Base-by-base conservation (phyloP, 164 flowering plant genomes). In the Macadamia tetraphylla region DNA sequence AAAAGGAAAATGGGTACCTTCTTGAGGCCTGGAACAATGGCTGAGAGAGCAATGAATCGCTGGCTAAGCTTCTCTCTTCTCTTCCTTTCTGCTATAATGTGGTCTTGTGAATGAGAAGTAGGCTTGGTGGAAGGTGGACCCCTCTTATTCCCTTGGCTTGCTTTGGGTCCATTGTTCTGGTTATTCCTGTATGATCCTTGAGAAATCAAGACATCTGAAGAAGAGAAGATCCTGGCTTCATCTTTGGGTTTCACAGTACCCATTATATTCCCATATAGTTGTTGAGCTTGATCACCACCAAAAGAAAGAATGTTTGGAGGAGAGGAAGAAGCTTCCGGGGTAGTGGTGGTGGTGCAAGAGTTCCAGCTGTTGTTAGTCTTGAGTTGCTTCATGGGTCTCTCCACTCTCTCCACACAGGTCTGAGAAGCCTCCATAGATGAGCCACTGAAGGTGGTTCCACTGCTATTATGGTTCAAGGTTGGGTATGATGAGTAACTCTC, bases 41-140 rank as follows among this genome's bases (percentile, higher is more conserved):
- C 87, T 62, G 94, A 91, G 17, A 91, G 71, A 63, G 94, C 89
- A 8, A 87, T 84, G 73, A 91, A 88, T 32, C 81, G 74, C 73
- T 88, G 89, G 72, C 84, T 87, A 63, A 91, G 92, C 77, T 87
- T 88, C 74, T 88, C 94, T 55, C 97, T 66, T 30, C 97, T 75
- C 65, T 82, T 88, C 70, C 94, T 84, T 73, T 91, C 97, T 13
- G 97, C 94, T 6, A 88, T 57, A 23, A 86, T 75, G 62, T 91
- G 97, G 67, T 88, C 92, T 69, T 79, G 84, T 49, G 85, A 57
- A 23, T 74, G 79, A 31, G 86, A 60, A 14, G 30, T 13, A 7
- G 73, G 70, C 32, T 81, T 78, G 18, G 74, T 44, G 32, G 65
- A 57, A 14, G 77, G 60, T 75, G 8, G 74, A 42, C 58, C 42